Base-by-base conservation (phyloP, 2,329 filamentous ascomycete genomes). In the Thielaviopsis euricoi region DNA sequence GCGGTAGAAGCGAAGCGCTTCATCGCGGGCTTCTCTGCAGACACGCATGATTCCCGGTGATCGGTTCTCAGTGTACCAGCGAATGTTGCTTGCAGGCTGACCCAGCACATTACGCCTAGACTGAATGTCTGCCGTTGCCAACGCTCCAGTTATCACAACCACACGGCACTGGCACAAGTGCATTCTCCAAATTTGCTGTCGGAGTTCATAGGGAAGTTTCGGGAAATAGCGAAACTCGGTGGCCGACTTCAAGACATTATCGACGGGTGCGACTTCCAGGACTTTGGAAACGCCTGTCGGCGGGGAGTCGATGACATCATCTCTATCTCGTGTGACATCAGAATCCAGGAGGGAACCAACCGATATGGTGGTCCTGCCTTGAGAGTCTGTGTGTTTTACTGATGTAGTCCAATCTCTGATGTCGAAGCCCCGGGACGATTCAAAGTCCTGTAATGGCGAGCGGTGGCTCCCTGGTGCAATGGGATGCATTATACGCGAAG, bases 61-160 rank as follows among this genome's bases (percentile, higher is more conserved):
- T 40, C 57, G 55, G 50, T 63, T 64, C 50, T 61, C 55, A 26
- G 58, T 61, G 53, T 62, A 63, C 62, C 62, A 63, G 25, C 58
- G 52, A 10, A 55, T 56, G 43, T 60, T 54, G 53, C 58, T 61
- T 6, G 49, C 58, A 25, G 55, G 52, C 13, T 61, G 59, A 19
- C 62, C 62, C 15, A 55, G 22, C 29, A 53, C 54, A 17, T 61
- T 62, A 23, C 49, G 55, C 15, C 56, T 53, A 43, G 46, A 49
- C 4, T 23, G 46, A 9, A 52, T 57, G 43, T 25, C 43, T 23
- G 43, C 26, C 12, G 37, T 50, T 17, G 22, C 43, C 29, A 40
- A 26, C 23, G 60, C 29, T 4, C 62, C 61, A 19, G 59, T 57
- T 12, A 63, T 43, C 4, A 64, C 37, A 19, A 64, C 59, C 13